These are phyloP conservation scores for Diversispora epigaea DNA, from an alignment of 192 early-diverging fungal genomes.

Conservation along the genomic window DNA sequence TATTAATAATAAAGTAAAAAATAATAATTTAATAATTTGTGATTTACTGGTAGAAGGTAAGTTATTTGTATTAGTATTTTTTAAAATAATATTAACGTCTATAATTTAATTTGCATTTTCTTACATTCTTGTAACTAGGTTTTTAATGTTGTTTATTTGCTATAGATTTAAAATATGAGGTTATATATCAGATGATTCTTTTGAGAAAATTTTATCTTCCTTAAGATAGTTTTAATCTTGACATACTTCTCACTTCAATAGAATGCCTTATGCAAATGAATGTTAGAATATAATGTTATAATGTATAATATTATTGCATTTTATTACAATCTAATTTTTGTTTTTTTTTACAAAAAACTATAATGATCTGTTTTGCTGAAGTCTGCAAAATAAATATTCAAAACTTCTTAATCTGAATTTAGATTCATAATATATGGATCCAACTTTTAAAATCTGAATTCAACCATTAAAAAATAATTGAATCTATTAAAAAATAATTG, in stretches of 20 bases:
- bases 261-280: constrained; percentile 17
- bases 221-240: constrained; percentile 9
- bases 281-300: constrained; percentile 15
- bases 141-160: constrained; percentile 21
- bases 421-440: neutral
- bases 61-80: neutral
- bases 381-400: neutral
- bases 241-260: constrained; percentile 18
- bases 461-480: too few species aligned
- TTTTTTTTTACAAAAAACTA: constrained; percentile 11
- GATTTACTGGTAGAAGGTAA: constrained; percentile 29
- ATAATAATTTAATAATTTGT: constrained; percentile 24
- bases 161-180: constrained; percentile 26
- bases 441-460: too few species aligned
- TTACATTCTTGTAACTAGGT: constrained; percentile 5
- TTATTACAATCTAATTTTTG: constrained; percentile 17
- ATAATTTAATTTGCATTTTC: constrained; percentile 4
- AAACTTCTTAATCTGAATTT: neutral
- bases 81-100: too few species aligned
- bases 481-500: too few species aligned
- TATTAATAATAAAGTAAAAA: constrained; percentile 14
- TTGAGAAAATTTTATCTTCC: constrained; percentile 27
- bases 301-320: constrained; percentile 25
- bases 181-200: constrained; percentile 19
- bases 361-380: constrained; percentile 11